These are phyloP conservation scores for Cyberlindnera mrakii DNA, from an alignment of 805 yeast species.

Conservation along the genomic window DNA sequence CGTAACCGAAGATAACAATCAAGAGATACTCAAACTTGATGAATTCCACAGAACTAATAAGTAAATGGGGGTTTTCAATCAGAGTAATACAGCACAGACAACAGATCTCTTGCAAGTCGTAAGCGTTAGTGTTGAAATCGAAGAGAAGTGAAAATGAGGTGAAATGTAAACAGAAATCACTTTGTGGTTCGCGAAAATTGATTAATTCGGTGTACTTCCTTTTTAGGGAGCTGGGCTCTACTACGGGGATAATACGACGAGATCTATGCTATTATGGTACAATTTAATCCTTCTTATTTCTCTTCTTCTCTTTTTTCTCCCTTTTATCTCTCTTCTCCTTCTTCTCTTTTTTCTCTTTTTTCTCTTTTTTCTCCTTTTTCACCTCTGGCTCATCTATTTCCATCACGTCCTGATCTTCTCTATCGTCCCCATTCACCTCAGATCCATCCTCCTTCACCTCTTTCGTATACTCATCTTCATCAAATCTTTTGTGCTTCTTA, in stretches of 20 bases:
- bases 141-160: too few species aligned
- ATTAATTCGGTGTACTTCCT: not conserved
- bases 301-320: conserved; percentile 13
- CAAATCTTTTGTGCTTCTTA: conserved; percentile 20
- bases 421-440: not conserved
- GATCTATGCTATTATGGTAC: not conserved
- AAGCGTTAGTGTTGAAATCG: too few species aligned
- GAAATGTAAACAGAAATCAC: too few species aligned
- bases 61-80: too few species aligned
- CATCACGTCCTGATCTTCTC: conserved; percentile 6
- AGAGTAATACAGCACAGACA: too few species aligned
- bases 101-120: too few species aligned
- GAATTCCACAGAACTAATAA: too few species aligned
- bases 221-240: not conserved
- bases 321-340: conserved; percentile 8
- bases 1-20: too few species aligned
- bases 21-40: too few species aligned
- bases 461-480: conserved; percentile 4
- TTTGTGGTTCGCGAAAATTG: not conserved
- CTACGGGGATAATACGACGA: not conserved
- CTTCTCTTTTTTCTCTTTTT: conserved; percentile 7
- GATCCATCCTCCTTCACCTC: conserved; percentile 2
- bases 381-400: conserved; percentile 8
- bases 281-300: conserved; percentile 8
- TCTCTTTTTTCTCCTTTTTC: conserved; percentile 3